Evolutionary conservation across 179 eudicot species (phyloP), one percentile per base, ranked within the genome.

Genomic region (Actinidia polygama): DNA sequence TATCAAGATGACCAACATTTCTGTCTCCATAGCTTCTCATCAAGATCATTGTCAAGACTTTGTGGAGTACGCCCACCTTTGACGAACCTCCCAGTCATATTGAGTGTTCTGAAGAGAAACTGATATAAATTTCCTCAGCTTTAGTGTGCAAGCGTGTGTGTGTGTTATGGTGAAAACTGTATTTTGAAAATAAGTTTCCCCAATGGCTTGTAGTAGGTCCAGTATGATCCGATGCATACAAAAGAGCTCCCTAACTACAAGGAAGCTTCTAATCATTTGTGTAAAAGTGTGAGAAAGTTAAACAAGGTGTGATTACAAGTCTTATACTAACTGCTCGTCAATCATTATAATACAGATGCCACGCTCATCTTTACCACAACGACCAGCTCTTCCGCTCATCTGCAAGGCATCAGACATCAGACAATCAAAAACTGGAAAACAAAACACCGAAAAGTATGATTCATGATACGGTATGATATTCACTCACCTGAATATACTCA

Each of bases 371-470:
- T 95, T 97, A 83, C 99, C 99, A 80, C 99, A 97, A 80, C 99
- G 99, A 44, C 99, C 99, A 61, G 99, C 99, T 91, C 99, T 91
- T 80, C 99, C 99, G 90, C 99, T 97, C 99, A 97, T 97, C 98
- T 97, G 74, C 50, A 77, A 61, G 78, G 50, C 15, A 30, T n/a
- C 59, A 79, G 18, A 78, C 62, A 75, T 78, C 44, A 82, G 10
- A 82, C 73, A 63, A 77, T 30, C 72, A 23, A 64, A 77, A 57
- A 81, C 46, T 49, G 47, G 51, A 61, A 81, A 73, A 63, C 21
- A 86, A 68, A 58, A 23, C 51, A 21, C 44, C 44, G 79, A 61
- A 86, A 15, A 23, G 81, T 50, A 70, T 9, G 4, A 5, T 14
- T 66, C 36, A 11, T 16, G 59, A 53, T 75, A 83, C 3, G 57